Evolutionary conservation across 257 asterid species (phyloP).

Genomic region (Apocynum venetum): DNA sequence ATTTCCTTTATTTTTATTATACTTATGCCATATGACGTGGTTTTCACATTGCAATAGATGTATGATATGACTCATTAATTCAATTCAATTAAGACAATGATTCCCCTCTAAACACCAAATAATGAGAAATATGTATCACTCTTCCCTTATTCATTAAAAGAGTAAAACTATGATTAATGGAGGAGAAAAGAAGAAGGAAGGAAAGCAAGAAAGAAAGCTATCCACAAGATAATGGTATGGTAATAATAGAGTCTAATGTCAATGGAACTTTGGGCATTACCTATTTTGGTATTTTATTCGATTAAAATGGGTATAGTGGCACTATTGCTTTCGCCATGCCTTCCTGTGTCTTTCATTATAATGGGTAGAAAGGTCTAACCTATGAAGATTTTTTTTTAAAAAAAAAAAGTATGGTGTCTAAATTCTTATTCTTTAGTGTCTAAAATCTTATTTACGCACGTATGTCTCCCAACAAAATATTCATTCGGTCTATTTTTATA

Average conservation of each 20-base stretch:
- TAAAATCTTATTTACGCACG: too few species aligned
- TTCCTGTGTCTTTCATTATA: neutral
- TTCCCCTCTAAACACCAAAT: constrained; percentile 13
- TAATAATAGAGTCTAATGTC: neutral
- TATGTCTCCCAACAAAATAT: too few species aligned
- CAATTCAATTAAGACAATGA: constrained; percentile 13
- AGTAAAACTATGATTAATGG: too few species aligned
- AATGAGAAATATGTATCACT: constrained; percentile 7
- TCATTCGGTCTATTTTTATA: too few species aligned
- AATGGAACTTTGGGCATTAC: neutral
- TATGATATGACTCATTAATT: neutral
- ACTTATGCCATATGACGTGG: constrained; percentile 1
- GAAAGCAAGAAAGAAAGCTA: neutral
- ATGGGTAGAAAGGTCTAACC: neutral
- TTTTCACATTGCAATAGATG: neutral
- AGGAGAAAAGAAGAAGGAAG: too few species aligned
- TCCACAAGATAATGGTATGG: constrained; percentile 17
- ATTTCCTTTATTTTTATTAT: neutral
- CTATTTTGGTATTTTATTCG: neutral
- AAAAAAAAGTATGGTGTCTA: too few species aligned
- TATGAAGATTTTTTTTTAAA: neutral
- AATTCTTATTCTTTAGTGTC: too few species aligned
- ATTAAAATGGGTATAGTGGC: neutral
- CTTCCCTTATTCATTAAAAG: neutral
- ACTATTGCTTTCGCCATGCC: constrained; percentile 6